Evolutionary conservation across 345 rosid genomes (phyloP).

Genomic region (Rubroshorea leprosula): DNA sequence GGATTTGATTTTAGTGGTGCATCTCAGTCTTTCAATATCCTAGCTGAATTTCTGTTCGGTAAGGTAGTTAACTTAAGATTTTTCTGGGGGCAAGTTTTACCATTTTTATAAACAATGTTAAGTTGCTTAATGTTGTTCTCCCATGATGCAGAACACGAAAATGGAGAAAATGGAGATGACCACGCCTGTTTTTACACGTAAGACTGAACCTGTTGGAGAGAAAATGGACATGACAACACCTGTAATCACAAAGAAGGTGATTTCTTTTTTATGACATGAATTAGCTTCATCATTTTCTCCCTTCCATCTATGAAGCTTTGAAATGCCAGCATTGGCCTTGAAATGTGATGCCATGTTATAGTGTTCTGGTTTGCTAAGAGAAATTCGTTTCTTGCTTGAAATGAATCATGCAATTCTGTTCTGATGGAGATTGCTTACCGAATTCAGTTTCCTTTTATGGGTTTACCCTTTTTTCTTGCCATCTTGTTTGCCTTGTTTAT

Average conservation of each 20-base stretch:
- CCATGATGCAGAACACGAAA: slow-evolving; percentile 42
- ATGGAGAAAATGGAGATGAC: slow-evolving; percentile 88
- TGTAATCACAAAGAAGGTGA: slow-evolving; percentile 73
- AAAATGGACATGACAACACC: slow-evolving; percentile 94
- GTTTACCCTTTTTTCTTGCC: not conserved
- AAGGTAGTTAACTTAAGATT: slow-evolving; percentile 58
- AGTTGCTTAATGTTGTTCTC: slow-evolving; percentile 18
- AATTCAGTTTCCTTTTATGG: not conserved
- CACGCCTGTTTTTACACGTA: slow-evolving; percentile 74
- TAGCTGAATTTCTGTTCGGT: slow-evolving; percentile 94
- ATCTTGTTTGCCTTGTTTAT: no score
- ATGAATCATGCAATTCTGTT: not conserved
- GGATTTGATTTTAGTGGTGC: slow-evolving; percentile 77
- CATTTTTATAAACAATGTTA: not conserved
- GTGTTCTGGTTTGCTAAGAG: no score
- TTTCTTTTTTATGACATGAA: slow-evolving; percentile 1
- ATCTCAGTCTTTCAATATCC: slow-evolving; percentile 69
- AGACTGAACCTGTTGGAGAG: slow-evolving; percentile 55
- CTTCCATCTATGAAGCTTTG: not conserved
- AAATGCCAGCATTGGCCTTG: not conserved
- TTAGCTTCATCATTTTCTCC: not conserved
- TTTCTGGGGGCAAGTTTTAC: not conserved
- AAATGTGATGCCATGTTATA: not conserved
- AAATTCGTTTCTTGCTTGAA: not conserved
- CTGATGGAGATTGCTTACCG: no score